Conservation (phyloP, 23 red algal species). For the Gracilariopsis chorda region DNA sequence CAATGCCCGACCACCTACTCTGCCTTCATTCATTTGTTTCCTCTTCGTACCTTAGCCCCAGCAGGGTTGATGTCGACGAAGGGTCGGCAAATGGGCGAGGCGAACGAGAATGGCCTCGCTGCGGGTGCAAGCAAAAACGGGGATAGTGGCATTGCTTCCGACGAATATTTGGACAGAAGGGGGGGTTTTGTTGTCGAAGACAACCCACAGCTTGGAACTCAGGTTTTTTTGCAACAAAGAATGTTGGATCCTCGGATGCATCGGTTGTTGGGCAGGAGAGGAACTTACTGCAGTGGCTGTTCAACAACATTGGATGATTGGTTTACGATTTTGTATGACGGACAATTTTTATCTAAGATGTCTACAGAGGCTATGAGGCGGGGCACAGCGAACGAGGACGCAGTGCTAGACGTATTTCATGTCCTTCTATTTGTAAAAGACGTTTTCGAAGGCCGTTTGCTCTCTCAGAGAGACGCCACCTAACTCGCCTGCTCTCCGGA, state of each 20-base stretch:
- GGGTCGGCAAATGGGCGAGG: neutral
- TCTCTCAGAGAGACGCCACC: neutral
- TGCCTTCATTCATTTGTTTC: slow-evolving; percentile 5
- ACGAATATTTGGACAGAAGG: neutral
- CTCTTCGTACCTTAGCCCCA: neutral
- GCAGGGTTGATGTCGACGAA: neutral
- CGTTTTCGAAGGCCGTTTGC: neutral
- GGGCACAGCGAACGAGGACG: neutral
- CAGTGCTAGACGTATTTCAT: neutral
- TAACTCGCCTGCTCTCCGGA: slow-evolving; percentile 1
- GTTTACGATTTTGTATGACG: too few relatives aligned
- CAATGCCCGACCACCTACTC: slow-evolving; percentile 8
- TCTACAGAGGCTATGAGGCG: too few relatives aligned
- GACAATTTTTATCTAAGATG: too few relatives aligned
- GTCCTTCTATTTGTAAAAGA: neutral
- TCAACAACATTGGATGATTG: too few relatives aligned
- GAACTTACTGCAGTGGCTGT: slow-evolving; percentile 10
- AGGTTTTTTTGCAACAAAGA: slow-evolving; percentile 24
- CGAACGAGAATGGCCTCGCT: neutral
- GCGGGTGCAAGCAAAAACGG: neutral
- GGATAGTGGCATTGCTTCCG: too few relatives aligned
- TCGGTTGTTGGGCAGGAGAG: neutral
- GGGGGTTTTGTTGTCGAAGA: slow-evolving; percentile 36
- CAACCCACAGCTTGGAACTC: neutral
- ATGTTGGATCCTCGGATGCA: neutral